phyloP scores from a whole-genome alignment of 2,329 filamentous ascomycete genomes.

The Ophiostoma piceae region DNA sequence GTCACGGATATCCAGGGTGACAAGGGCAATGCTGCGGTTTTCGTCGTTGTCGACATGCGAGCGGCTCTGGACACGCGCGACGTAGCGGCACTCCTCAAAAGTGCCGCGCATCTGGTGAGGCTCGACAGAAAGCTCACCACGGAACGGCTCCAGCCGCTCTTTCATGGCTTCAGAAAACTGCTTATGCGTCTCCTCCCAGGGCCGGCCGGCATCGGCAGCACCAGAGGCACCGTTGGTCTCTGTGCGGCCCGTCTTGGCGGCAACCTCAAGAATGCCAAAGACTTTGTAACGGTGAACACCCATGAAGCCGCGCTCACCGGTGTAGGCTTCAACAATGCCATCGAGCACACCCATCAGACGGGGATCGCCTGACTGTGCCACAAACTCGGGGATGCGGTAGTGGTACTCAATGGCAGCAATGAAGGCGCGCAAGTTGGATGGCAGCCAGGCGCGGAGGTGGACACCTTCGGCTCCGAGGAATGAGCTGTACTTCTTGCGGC shows the following conservation, averaged over 20 bases:
- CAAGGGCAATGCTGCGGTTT: slow-evolving; percentile 37
- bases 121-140: slow-evolving; percentile 44
- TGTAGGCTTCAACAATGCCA: slow-evolving; percentile 51
- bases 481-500: slow-evolving; percentile 46
- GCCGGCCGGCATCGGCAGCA: slow-evolving; percentile 38
- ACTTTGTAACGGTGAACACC: slow-evolving; percentile 54
- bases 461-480: slow-evolving; percentile 50
- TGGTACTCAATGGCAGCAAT: slow-evolving; percentile 52
- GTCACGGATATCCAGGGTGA: slow-evolving; percentile 49
- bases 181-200: slow-evolving; percentile 44
- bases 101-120: slow-evolving; percentile 51
- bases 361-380: slow-evolving; percentile 45
- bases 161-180: slow-evolving; percentile 50
- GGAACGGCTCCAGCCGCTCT: slow-evolving; percentile 47
- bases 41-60: slow-evolving; percentile 45
- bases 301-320: slow-evolving; percentile 53
- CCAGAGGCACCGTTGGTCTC: slow-evolving; percentile 50
- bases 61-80: slow-evolving; percentile 41
- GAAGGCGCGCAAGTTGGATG: slow-evolving; percentile 50
- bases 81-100: slow-evolving; percentile 51
- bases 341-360: slow-evolving; percentile 49
- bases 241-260: slow-evolving; percentile 48
- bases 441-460: slow-evolving; percentile 50
- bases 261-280: slow-evolving; percentile 51
- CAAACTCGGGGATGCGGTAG: slow-evolving; percentile 50